These are phyloP conservation scores for Aspergillus arachidicola DNA, from an alignment of 2,329 filamentous ascomycete species.

Conservation along the genomic window DNA sequence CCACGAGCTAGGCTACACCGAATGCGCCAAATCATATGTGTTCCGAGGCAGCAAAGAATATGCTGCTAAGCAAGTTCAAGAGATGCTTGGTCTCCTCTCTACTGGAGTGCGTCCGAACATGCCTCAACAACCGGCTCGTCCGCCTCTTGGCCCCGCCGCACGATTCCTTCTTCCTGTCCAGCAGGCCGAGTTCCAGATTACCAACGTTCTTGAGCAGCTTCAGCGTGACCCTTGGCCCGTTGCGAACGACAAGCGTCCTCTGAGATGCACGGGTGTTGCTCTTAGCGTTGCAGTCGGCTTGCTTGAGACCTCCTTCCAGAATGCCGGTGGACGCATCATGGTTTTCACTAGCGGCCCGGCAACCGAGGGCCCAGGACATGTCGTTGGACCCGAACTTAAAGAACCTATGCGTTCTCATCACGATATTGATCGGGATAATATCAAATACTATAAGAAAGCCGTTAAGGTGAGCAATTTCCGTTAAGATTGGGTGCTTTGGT, in stretches of 20 bases:
- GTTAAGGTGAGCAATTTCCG: slow-evolving; percentile 68
- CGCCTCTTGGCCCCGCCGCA: slow-evolving; percentile 76
- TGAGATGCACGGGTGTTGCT: slow-evolving; percentile 95
- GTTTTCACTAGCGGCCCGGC: slow-evolving; percentile 92
- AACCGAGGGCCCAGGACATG: slow-evolving; percentile 94
- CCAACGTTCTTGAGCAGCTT: slow-evolving; percentile 90
- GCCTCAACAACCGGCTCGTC: slow-evolving; percentile 72
- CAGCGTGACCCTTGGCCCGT: slow-evolving; percentile 98
- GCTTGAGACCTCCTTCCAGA: slow-evolving; percentile 92
- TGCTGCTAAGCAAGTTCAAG: slow-evolving; percentile 96
- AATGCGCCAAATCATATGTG: slow-evolving; percentile 98
- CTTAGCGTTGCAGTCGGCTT: slow-evolving; percentile 91
- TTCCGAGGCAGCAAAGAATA: slow-evolving; percentile 99
- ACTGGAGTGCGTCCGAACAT: slow-evolving; percentile 72
- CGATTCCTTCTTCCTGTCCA: slow-evolving; percentile 92
- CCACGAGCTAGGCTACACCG: slow-evolving; percentile 95
- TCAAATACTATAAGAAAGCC: slow-evolving; percentile 99
- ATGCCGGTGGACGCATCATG: slow-evolving; percentile 94
- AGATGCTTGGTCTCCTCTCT: slow-evolving; percentile 81
- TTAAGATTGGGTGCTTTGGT: background rate
- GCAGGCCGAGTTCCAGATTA: slow-evolving; percentile 96
- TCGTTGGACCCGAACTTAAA: slow-evolving; percentile 91
- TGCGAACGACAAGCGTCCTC: slow-evolving; percentile 83
- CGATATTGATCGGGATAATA: slow-evolving; percentile 97
- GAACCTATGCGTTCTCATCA: slow-evolving; percentile 98